Evolutionary conservation across 192 early-diverging fungal species (phyloP).

Genomic region (Phlyctochytrium arcticum): DNA sequence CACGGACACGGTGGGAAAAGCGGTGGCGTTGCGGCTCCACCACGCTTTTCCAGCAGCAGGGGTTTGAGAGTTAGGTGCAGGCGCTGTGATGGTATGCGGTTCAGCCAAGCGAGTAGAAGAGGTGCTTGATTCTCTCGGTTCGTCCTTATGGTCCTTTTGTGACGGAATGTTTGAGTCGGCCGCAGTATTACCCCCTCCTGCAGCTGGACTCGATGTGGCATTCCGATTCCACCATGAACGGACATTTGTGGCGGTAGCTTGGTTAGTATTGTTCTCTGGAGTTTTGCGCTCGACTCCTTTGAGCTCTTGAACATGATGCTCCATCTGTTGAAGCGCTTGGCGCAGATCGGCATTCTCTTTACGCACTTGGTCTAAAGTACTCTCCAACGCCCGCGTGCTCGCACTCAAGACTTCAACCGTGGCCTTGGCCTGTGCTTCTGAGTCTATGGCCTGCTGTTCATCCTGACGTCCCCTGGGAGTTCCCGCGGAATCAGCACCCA

Average conservation of each 20-base stretch:
- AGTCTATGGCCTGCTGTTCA: too few relatives aligned
- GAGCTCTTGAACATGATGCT: neutral
- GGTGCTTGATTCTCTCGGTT: too few relatives aligned
- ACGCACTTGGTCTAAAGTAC: conserved; percentile 3
- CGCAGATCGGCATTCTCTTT: neutral
- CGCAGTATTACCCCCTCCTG: neutral
- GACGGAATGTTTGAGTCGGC: neutral
- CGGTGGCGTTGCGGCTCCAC: too few relatives aligned
- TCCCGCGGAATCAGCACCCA: neutral
- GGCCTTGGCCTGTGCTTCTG: too few relatives aligned
- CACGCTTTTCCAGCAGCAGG: too few relatives aligned
- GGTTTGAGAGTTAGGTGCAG: too few relatives aligned
- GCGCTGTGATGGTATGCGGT: too few relatives aligned
- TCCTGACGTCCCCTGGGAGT: neutral
- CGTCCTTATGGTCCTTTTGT: too few relatives aligned
- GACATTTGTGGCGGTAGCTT: neutral
- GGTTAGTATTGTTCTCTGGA: neutral
- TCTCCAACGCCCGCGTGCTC: conserved; percentile 11
- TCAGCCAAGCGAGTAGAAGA: too few relatives aligned
- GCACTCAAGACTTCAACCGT: too few relatives aligned
- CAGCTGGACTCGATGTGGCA: neutral
- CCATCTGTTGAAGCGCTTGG: conserved; percentile 2
- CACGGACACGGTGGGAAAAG: too few relatives aligned
- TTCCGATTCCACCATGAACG: conserved; percentile 20
- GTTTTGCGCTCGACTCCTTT: neutral